A percentile compares a stretch with the other conserved stretches of the same genome.
Conservation (phyloP, 176 grass and related monocot genomes). For the Alloteropsis semialata region DNA sequence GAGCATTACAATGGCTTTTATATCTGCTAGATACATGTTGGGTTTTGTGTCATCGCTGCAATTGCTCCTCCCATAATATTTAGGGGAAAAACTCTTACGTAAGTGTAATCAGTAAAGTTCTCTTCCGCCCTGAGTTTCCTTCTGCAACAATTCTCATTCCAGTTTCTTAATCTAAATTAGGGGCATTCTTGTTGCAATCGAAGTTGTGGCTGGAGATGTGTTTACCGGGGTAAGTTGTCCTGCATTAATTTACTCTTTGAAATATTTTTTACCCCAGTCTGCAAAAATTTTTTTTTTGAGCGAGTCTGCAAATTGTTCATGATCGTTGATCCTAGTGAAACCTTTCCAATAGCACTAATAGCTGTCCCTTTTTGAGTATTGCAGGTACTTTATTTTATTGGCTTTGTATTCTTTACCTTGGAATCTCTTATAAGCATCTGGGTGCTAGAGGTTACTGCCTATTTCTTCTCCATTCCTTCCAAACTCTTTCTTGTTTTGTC, state of each 20-base stretch:
- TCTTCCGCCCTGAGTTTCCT: neutral
- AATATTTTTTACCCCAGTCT: neutral
- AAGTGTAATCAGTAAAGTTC: conserved; percentile 31
- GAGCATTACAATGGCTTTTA: conserved; percentile 7
- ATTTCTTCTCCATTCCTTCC: conserved; percentile 16
- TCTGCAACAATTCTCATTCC: neutral
- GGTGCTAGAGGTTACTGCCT: conserved; percentile 76
- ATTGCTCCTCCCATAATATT: conserved; percentile 88
- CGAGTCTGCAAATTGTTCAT: neutral
- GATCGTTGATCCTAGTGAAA: neutral
- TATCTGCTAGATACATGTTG: conserved; percentile 64
- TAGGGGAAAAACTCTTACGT: conserved; percentile 68
- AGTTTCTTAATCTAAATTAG: conserved; percentile 53
- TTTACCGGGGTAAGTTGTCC: conserved; percentile 59
- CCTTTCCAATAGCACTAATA: conserved; percentile 11
- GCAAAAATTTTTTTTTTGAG: too few species aligned
- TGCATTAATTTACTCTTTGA: conserved; percentile 1
- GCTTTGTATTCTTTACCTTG: conserved; percentile 71
- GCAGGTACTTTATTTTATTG: conserved; percentile 72
- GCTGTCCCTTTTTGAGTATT: conserved; percentile 9
- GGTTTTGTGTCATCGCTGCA: conserved; percentile 74
- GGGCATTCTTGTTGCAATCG: conserved; percentile 73
- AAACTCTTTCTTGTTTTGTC: neutral
- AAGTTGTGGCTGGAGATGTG: conserved; percentile 52
- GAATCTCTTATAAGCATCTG: conserved; percentile 85